A percentile compares a stretch with the other conserved stretches of the same genome.
Conservation (phyloP, 805 yeast species). For the Isabelozyma pseudorhagii region DNA sequence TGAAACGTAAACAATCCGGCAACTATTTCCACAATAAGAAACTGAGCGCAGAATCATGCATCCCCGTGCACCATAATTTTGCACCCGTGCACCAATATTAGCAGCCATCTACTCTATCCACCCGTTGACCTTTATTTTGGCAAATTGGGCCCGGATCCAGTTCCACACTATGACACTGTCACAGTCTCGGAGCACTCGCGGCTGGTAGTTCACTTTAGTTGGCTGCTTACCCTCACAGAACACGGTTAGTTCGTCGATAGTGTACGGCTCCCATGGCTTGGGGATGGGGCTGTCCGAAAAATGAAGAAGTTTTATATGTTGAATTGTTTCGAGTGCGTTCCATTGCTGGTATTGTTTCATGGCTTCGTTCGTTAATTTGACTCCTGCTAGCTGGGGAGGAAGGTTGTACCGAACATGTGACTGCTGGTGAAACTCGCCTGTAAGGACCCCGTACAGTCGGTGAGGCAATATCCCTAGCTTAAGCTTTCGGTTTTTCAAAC, state of each 20-base stretch:
- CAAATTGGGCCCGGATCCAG: slow-evolving; percentile 20
- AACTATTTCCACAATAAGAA: neutral
- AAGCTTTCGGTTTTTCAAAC: slow-evolving; percentile 9
- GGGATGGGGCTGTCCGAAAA: slow-evolving; percentile 66
- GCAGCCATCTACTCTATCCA: neutral
- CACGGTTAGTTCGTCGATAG: neutral
- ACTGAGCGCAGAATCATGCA: neutral
- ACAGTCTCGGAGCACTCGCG: slow-evolving; percentile 20
- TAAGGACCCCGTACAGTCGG: slow-evolving; percentile 45
- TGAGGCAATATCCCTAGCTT: slow-evolving; percentile 46
- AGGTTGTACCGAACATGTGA: slow-evolving; percentile 40
- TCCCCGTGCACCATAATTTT: no score
- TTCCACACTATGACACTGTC: slow-evolving; percentile 30
- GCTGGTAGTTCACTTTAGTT: neutral
- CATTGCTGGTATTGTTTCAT: slow-evolving; percentile 19
- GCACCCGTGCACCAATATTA: no score
- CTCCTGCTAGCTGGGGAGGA: slow-evolving; percentile 27
- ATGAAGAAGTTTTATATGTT: slow-evolving; percentile 48
- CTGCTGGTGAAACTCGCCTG: slow-evolving; percentile 44
- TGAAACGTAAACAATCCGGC: neutral
- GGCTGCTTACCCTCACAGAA: neutral
- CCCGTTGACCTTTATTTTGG: neutral
- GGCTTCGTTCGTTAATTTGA: neutral
- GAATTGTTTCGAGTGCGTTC: slow-evolving; percentile 24
- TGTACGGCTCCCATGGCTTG: slow-evolving; percentile 54